Percentiles rank a stretch among this genome's conserved stretches.
These are phyloP conservation scores for Penicillium paradoxum DNA, from an alignment of 495 filamentous ascomycete genomes.

Conservation along the genomic window DNA sequence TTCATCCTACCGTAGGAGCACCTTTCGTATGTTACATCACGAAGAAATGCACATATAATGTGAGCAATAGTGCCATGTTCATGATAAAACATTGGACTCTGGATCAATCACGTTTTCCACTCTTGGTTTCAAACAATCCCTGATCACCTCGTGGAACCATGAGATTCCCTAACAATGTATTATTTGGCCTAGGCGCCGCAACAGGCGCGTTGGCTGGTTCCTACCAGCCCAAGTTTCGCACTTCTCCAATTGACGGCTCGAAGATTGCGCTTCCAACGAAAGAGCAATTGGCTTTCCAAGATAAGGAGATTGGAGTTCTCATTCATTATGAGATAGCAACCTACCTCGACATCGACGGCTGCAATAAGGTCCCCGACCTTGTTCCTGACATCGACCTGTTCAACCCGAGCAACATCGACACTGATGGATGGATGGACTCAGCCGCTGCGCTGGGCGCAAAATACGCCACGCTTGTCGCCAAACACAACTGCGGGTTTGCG, in stretches of 20 bases:
- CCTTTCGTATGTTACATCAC: conserved; percentile 17
- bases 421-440: conserved; percentile 9
- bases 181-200: background rate
- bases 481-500: conserved; percentile 10
- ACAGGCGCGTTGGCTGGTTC: background rate
- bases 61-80: background rate
- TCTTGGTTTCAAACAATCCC: background rate
- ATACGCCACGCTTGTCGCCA: conserved; percentile 9
- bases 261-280: conserved; percentile 12
- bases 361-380: conserved; percentile 8
- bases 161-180: background rate
- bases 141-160: background rate
- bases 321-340: conserved; percentile 9
- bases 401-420: conserved; percentile 4
- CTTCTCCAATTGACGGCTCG: conserved; percentile 9
- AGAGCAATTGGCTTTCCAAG: conserved; percentile 9
- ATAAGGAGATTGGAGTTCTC: conserved; percentile 11
- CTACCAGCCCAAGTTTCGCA: conserved; percentile 8
- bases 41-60: background rate
- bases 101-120: background rate
- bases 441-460: conserved; percentile 6
- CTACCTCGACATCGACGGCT: conserved; percentile 9
- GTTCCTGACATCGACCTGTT: conserved; percentile 3
- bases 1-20: conserved; percentile 49
- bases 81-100: background rate